Conservation (phyloP, 2,329 filamentous ascomycete genomes). For the Aspergillus transmontanensis region DNA sequence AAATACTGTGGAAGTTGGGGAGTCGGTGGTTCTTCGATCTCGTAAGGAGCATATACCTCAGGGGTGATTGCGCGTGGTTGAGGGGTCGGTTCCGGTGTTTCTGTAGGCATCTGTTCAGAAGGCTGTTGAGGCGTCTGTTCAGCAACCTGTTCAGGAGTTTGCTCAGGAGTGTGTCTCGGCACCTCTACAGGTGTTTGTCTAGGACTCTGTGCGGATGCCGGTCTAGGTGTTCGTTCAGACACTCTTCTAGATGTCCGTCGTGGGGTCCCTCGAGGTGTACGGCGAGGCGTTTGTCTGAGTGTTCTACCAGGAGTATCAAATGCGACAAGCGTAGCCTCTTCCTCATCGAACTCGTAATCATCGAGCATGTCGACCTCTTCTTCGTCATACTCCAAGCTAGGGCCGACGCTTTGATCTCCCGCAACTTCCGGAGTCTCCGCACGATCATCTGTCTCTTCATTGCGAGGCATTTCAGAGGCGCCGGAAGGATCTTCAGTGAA, state of each 20-base stretch:
- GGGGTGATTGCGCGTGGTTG: background rate
- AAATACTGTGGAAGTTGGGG: constrained; percentile 12
- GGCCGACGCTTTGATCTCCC: background rate
- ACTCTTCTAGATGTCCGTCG: background rate
- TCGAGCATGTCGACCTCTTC: constrained; percentile 17
- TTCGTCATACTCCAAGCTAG: constrained; percentile 8
- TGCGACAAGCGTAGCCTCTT: constrained; percentile 22
- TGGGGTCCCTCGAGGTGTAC: background rate
- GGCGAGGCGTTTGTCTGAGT: background rate
- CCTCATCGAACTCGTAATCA: constrained; percentile 20
- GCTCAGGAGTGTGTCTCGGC: background rate
- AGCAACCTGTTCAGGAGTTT: background rate
- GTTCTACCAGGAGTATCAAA: constrained; percentile 18
- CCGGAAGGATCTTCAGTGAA: constrained; percentile 15
- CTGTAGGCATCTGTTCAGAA: background rate
- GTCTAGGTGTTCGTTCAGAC: background rate
- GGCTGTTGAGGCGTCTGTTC: background rate
- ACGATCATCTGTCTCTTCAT: constrained; percentile 2
- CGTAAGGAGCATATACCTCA: constrained; percentile 22
- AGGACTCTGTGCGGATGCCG: background rate
- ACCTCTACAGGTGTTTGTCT: background rate
- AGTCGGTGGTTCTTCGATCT: constrained; percentile 23
- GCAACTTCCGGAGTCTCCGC: constrained; percentile 3
- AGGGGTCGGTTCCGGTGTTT: background rate
- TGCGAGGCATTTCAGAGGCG: background rate